Conservation (phyloP, 345 rosid genomes). For the Pistacia integerrima region DNA sequence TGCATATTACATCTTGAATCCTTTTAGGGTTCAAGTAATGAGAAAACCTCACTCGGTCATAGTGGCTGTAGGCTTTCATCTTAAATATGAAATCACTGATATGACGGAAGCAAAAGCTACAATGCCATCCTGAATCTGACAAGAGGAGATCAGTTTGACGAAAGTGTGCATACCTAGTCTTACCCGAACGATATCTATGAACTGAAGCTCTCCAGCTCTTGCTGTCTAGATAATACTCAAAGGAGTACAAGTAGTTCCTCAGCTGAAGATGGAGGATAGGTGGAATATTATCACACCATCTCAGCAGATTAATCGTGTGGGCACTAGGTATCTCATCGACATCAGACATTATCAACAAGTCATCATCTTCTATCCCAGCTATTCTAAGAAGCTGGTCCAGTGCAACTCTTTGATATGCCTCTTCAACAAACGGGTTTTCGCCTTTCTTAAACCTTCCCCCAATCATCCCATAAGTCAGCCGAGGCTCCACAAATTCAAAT, state of each 20-base stretch:
- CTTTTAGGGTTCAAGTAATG: constrained; percentile 78
- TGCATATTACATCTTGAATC: constrained; percentile 85
- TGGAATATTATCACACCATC: constrained; percentile 91
- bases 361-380: constrained; percentile 89
- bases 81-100: constrained; percentile 80
- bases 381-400: constrained; percentile 79
- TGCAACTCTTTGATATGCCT: constrained; percentile 89
- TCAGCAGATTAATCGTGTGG: constrained; percentile 78
- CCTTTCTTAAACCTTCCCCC: constrained; percentile 85
- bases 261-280: constrained; percentile 86
- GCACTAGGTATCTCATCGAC: constrained; percentile 97
- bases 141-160: constrained; percentile 72
- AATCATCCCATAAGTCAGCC: constrained; percentile 77
- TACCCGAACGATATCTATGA: constrained; percentile 60
- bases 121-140: constrained; percentile 94
- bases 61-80: constrained; percentile 97
- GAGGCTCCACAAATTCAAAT: constrained; percentile 69
- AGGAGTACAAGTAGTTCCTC: constrained; percentile 82
- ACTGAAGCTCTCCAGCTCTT: constrained; percentile 96
- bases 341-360: constrained; percentile 94
- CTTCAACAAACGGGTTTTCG: constrained; percentile 91
- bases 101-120: constrained; percentile 90
- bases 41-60: constrained; percentile 82
- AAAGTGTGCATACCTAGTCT: constrained; percentile 80
- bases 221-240: constrained; percentile 65